Evolutionary conservation across 2,329 filamentous ascomycete species (phyloP), one percentile per base, ranked within the genome.

Genomic region (Neospermospora avenae): DNA sequence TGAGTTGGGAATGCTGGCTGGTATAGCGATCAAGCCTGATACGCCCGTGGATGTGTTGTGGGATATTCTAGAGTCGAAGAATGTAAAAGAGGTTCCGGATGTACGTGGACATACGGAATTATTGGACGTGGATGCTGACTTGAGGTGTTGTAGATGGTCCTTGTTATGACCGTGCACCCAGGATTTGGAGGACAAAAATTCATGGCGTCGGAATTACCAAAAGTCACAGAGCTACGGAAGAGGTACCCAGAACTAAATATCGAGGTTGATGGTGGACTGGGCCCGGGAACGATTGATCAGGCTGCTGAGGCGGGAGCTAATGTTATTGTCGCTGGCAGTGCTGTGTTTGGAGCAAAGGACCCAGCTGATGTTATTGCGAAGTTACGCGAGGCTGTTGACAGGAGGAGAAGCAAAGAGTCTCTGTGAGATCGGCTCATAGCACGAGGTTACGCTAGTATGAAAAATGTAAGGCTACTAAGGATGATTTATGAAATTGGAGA

Each of bases 121-220:
- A 6, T 22, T 4, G 37, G 24, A 20, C 20, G 42, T 34, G 22
- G n/a, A 46, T 18, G 4, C 31, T 58, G 34, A 61, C 16, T 18
- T 20, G 8, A 6, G 52, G n/a, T n/a, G n/a, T n/a, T n/a, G 11
- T 64, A 97, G 93, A 99, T 99, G 95, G 92, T 96, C 39, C 86
- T 99, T 18, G 84, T 99, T 62, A 99, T 99, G 95, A 99, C 95
- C 1, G 95, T 99, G 45, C 85, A 99, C 77, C 95, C 95, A 46
- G 95, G 95, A 48, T 99, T 99, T 73, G 95, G 95, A 64, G 95
- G 95, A 6, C 95, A 99, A 74, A 97, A 96, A 73, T 99, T 99
- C 81, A 98, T 98, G 92, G 87, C 91, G 13, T 91, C 90, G 6
- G 91, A 96, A 78, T 84, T 99, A 67, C 92, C 93, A 72, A 99